Base-by-base conservation (phyloP, 331 rosid genomes). In the Malus hybrid region DNA sequence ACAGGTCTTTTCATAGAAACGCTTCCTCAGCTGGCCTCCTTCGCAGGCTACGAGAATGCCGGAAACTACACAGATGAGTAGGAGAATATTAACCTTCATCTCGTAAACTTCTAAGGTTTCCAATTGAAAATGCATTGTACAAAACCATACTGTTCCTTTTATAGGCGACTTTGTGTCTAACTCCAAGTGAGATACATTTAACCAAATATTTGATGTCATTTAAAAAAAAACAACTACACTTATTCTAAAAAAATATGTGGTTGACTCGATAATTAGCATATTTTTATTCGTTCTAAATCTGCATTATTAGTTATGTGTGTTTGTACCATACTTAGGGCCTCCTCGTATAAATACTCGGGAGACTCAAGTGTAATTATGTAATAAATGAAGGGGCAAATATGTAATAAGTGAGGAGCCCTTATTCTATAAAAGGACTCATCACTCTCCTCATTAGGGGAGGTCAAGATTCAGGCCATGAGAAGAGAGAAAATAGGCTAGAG, bases 1-100 rank as follows among this genome's bases (percentile, higher is more conserved):
- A 46, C 90, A 89, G 5, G 85, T 80, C 5, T 67, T 3, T 29
- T 9, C 3, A 63, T 87, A 89, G 76, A 84, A 87, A 1, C 70
- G 32, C 64, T 72, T 77, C 13, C 34, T 54, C 5, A 85, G 57
- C 8, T 70, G 33, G 42, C 55, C 71, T 48, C 60, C 72, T 31
- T 61, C 48, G 56, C 68, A 33, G 14, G 22, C n/a, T 22, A 33
- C 59, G 27, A 68, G 36, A 22, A 68, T 24, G 19, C 73, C 59
- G 28, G 0, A 46, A 44, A 24, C 14, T 14, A 68, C 59, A 24
- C 6, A 68, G 11, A 46, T 33, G 7, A 68, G 36, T 24, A 68
- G 27, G 20, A 68, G 32, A 68, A 46, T 68, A 5, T 44, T 24
- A 27, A 44, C 59, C 6, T 68, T 68, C 73, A 68, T 44, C 28